Conservation (phyloP, 805 yeast species). For the Candida ulmi region DNA sequence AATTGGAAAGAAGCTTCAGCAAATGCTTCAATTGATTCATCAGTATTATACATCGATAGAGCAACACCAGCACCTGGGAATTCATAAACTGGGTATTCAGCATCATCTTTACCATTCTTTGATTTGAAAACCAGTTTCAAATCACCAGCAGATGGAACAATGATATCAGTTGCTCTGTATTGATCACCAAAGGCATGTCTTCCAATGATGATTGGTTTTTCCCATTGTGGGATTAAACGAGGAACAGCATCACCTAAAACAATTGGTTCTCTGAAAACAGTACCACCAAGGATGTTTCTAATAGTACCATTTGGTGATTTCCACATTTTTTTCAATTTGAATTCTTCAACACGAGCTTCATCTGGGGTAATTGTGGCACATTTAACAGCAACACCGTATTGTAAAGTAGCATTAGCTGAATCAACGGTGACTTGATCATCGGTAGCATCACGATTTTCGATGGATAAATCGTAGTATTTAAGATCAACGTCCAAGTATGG, state of each 20-base stretch:
- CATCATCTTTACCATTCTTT: slow-evolving; percentile 47
- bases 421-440: slow-evolving; percentile 85
- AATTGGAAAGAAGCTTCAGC: slow-evolving; percentile 90
- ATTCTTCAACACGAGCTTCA: slow-evolving; percentile 91
- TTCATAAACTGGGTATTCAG: slow-evolving; percentile 58
- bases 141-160: slow-evolving; percentile 74
- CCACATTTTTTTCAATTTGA: slow-evolving; percentile 93
- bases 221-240: slow-evolving; percentile 86
- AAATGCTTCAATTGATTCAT: slow-evolving; percentile 82
- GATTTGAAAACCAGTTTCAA: slow-evolving; percentile 76
- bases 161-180: slow-evolving; percentile 86
- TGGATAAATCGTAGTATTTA: slow-evolving; percentile 87
- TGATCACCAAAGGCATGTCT: slow-evolving; percentile 98
- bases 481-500: slow-evolving; percentile 86
- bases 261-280: slow-evolving; percentile 95
- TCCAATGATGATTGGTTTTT: slow-evolving; percentile 91
- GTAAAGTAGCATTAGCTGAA: slow-evolving; percentile 82
- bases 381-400: slow-evolving; percentile 90
- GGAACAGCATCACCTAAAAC: slow-evolving; percentile 54
- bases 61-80: slow-evolving; percentile 71
- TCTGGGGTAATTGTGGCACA: slow-evolving; percentile 99
- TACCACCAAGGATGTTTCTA: slow-evolving; percentile 92
- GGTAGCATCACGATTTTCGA: slow-evolving; percentile 81
- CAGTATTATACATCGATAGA: slow-evolving; percentile 93
- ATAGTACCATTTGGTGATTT: slow-evolving; percentile 95